Percentiles rank a stretch among this genome's conserved stretches.
Conservation (phyloP, 495 filamentous ascomycete species). For the Saxispiralis lemnorum region DNA sequence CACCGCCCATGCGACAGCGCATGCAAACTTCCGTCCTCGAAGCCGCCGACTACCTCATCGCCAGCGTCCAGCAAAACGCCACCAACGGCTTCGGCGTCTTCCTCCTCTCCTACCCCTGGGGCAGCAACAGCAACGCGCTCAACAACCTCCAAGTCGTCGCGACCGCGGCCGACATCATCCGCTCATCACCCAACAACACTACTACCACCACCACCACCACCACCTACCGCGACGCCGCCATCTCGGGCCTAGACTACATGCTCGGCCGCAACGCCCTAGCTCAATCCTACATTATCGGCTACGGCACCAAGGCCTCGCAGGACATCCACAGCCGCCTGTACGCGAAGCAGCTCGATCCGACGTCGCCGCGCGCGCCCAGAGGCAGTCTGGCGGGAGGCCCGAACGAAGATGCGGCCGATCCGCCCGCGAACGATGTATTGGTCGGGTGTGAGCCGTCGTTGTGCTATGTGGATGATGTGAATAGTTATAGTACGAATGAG, state of each 20-base stretch:
- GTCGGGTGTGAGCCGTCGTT: too few species aligned
- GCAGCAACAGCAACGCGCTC: slow-evolving; percentile 10
- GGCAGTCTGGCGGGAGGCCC: slow-evolving; percentile 5
- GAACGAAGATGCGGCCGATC: slow-evolving; percentile 4
- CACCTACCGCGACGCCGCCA: slow-evolving; percentile 8
- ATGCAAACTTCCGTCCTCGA: slow-evolving; percentile 9
- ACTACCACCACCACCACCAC: slow-evolving; percentile 5
- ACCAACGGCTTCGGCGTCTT: slow-evolving; percentile 4
- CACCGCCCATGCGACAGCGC: slow-evolving; percentile 10
- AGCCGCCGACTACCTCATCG: slow-evolving; percentile 6
- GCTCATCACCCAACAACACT: too few species aligned
- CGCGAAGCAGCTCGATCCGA: slow-evolving; percentile 5
- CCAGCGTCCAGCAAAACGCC: slow-evolving; percentile 8
- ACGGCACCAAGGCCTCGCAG: slow-evolving; percentile 6
- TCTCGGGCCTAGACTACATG: slow-evolving; percentile 9
- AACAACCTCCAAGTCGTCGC: slow-evolving; percentile 11
- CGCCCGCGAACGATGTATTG: slow-evolving; percentile 9
- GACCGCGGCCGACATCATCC: slow-evolving; percentile 6
- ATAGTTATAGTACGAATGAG: too few species aligned
- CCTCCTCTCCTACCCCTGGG: slow-evolving; percentile 7
- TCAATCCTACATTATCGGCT: slow-evolving; percentile 8
- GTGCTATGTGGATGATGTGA: too few species aligned
- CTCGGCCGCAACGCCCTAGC: slow-evolving; percentile 10
- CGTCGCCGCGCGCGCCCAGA: slow-evolving; percentile 3
- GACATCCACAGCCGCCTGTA: slow-evolving; percentile 10